Percentiles rank a stretch among this genome's conserved stretches.
Conservation (phyloP, 257 asterid species). For the Oldenlandia corymbosa region DNA sequence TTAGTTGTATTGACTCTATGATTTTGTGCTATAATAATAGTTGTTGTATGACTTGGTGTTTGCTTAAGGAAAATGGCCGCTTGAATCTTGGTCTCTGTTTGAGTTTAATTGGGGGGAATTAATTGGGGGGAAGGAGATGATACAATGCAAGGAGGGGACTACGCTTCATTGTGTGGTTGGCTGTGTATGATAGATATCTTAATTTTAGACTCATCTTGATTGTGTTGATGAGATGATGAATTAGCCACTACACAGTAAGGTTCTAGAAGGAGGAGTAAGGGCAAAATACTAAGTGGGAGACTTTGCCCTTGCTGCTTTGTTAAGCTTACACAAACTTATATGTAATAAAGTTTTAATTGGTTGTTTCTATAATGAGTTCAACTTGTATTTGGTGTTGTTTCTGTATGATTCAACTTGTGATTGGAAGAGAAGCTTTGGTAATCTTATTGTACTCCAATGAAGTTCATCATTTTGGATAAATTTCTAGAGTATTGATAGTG, state of each 20-base stretch:
- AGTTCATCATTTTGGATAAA: neutral
- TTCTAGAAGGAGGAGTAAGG: neutral
- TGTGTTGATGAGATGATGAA: neutral
- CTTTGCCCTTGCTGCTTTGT: too few relatives aligned
- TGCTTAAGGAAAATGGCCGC: neutral
- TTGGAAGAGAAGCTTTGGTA: neutral
- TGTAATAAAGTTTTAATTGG: too few relatives aligned
- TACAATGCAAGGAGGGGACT: neutral
- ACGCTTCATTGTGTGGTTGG: neutral
- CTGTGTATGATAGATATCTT: neutral
- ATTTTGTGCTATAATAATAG: too few relatives aligned
- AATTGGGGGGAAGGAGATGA: neutral
- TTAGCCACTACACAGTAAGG: neutral
- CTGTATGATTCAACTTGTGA: neutral
- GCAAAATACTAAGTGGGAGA: neutral
- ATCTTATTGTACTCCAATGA: neutral
- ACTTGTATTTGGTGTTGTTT: neutral
- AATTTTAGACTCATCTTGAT: neutral
- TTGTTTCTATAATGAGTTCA: too few relatives aligned
- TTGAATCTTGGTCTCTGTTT: neutral
- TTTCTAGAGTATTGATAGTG: neutral
- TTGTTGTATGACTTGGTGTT: slow-evolving; percentile 6
- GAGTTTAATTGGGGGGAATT: neutral
- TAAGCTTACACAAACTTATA: too few relatives aligned
- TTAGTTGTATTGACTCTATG: neutral